Conservation (phyloP, 2,329 filamentous ascomycete species). For the Pestalotiopsis sp. region DNA sequence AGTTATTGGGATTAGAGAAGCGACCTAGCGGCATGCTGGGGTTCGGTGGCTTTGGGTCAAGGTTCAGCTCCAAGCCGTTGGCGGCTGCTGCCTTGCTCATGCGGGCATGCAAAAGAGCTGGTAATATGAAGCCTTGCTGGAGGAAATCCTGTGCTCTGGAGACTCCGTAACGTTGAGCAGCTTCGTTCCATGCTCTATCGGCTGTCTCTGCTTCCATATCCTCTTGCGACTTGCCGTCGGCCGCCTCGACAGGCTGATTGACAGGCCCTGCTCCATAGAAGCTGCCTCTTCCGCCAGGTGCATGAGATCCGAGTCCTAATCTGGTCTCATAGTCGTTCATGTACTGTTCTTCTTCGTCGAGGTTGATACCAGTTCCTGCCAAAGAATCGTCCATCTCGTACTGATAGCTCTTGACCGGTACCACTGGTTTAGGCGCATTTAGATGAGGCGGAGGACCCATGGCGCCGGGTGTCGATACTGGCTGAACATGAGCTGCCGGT, state of each 20-base stretch:
- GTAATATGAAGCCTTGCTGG: slow-evolving; percentile 69
- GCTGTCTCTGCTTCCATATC: slow-evolving; percentile 68
- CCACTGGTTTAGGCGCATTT: slow-evolving; percentile 57
- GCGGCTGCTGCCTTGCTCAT: slow-evolving; percentile 62
- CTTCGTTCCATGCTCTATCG: slow-evolving; percentile 67
- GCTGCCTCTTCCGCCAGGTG: slow-evolving; percentile 55
- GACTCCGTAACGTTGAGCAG: slow-evolving; percentile 63
- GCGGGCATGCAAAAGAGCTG: slow-evolving; percentile 62
- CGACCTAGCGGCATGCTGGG: slow-evolving; percentile 46
- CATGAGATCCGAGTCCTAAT: slow-evolving; percentile 58
- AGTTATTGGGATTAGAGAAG: slow-evolving; percentile 52
- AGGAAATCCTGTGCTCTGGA: slow-evolving; percentile 70
- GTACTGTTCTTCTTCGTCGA: slow-evolving; percentile 84
- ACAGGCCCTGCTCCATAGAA: slow-evolving; percentile 69
- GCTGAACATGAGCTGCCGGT: slow-evolving; percentile 21
- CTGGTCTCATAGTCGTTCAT: slow-evolving; percentile 66
- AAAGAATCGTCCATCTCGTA: slow-evolving; percentile 85
- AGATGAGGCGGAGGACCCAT: slow-evolving; percentile 33
- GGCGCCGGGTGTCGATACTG: slow-evolving; percentile 28
- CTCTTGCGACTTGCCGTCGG: slow-evolving; percentile 56
- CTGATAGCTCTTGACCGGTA: slow-evolving; percentile 61
- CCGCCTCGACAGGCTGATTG: slow-evolving; percentile 60
- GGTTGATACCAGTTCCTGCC: slow-evolving; percentile 82
- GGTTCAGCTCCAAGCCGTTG: slow-evolving; percentile 57
- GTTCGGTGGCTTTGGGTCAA: slow-evolving; percentile 52